A percentile compares a stretch with the other conserved stretches of the same genome.
Conservation (phyloP, 768 basidiomycete species). For the Mycena alexandri region DNA sequence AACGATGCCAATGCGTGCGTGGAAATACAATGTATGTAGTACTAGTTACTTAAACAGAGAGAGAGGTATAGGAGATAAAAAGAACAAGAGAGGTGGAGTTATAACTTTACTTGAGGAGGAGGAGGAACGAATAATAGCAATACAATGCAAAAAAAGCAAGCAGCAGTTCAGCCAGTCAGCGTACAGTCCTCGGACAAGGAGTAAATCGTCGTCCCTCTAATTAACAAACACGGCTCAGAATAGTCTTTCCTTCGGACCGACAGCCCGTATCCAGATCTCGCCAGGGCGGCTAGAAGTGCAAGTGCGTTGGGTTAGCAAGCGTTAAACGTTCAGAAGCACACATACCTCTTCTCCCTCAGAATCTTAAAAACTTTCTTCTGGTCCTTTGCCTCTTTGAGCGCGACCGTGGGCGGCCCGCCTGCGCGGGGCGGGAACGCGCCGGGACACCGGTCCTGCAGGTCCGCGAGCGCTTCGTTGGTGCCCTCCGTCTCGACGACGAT, state of each 20-base stretch:
- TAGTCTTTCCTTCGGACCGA: slow-evolving; percentile 74
- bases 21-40: slow-evolving; percentile 21
- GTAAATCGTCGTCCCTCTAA: background rate
- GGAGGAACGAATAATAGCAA: slow-evolving; percentile 4
- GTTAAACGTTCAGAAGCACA: slow-evolving; percentile 31
- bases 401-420: slow-evolving; percentile 51
- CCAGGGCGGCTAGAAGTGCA: slow-evolving; percentile 69
- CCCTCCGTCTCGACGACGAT: slow-evolving; percentile 90
- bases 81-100: slow-evolving; percentile 15
- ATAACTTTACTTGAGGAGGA: slow-evolving; percentile 9
- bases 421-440: slow-evolving; percentile 75
- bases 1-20: slow-evolving; percentile 24
- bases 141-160: slow-evolving; percentile 23
- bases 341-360: slow-evolving; percentile 82
- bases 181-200: slow-evolving; percentile 2
- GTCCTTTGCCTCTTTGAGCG: slow-evolving; percentile 54
- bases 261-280: slow-evolving; percentile 78
- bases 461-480: slow-evolving; percentile 86
- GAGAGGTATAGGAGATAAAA: slow-evolving; percentile 13
- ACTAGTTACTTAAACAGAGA: slow-evolving; percentile 18
- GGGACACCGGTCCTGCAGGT: slow-evolving; percentile 80
- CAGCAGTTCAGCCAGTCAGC: background rate
- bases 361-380: slow-evolving; percentile 75
- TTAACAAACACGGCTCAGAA: slow-evolving; percentile 47
- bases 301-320: slow-evolving; percentile 28